Evolutionary conservation across 495 filamentous ascomycete genomes (phyloP).

Genomic region (Parathielavia hyrcaniae): DNA sequence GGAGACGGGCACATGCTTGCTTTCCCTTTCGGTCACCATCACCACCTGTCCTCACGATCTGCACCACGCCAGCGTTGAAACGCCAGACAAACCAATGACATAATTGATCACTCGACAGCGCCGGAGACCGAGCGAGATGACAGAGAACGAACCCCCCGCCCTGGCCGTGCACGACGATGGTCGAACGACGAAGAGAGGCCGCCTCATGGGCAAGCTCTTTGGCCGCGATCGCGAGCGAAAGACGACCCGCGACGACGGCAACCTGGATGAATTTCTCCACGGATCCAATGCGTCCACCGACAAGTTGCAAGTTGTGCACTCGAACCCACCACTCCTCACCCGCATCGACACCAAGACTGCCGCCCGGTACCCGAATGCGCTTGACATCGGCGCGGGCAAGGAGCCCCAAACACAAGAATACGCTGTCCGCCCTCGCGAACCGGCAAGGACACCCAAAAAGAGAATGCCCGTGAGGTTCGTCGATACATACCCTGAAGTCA

Average conservation of each 20-base stretch:
- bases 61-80: not conserved
- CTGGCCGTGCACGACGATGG: constrained; percentile 33
- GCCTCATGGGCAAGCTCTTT: constrained; percentile 48
- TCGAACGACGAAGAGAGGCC: constrained; percentile 36
- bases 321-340: constrained; percentile 38
- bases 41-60: not conserved
- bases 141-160: constrained; percentile 41
- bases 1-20: constrained; percentile 16
- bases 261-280: constrained; percentile 42
- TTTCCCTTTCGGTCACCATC: constrained; percentile 13
- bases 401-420: constrained; percentile 21
- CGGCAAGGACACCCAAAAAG: constrained; percentile 37
- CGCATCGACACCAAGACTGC: constrained; percentile 43
- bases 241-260: constrained; percentile 34
- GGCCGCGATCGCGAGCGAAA: constrained; percentile 38
- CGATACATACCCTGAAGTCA: constrained; percentile 61
- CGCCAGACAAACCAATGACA: constrained; percentile 22
- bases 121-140: constrained; percentile 27
- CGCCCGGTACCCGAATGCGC: constrained; percentile 41
- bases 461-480: constrained; percentile 67
- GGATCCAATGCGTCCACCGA: constrained; percentile 39
- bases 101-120: constrained; percentile 15
- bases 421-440: not conserved
- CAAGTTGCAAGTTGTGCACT: constrained; percentile 37
- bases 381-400: constrained; percentile 27